These are phyloP conservation scores for Scheffersomyces ergatensis DNA, from an alignment of 805 yeast species.

Conservation along the genomic window DNA sequence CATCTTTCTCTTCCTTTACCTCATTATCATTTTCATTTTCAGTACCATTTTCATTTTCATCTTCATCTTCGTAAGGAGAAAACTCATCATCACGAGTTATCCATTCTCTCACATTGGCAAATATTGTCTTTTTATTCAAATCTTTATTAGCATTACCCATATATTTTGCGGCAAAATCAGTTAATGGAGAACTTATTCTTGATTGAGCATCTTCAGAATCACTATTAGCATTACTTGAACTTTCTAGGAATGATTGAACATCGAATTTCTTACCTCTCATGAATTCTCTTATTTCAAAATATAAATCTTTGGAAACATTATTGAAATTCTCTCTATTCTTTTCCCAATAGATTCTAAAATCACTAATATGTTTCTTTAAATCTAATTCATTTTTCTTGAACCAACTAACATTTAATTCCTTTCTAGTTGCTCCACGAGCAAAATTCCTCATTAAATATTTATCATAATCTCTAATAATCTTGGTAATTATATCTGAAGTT, in stretches of 20 bases:
- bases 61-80: conserved; percentile 20
- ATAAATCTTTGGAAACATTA: conserved; percentile 76
- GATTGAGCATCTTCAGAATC: conserved; percentile 22
- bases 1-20: conserved; percentile 14
- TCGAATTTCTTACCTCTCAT: conserved; percentile 47
- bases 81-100: conserved; percentile 34
- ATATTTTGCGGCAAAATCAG: conserved; percentile 63
- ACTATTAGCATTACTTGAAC: conserved; percentile 16
- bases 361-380: conserved; percentile 83
- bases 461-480: conserved; percentile 93
- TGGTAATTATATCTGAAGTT: conserved; percentile 93
- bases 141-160: conserved; percentile 53
- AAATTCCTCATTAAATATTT: conserved; percentile 95
- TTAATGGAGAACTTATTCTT: conserved; percentile 51
- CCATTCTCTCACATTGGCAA: conserved; percentile 44
- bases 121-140: conserved; percentile 29
- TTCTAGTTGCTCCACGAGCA: conserved; percentile 95
- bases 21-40: background rate
- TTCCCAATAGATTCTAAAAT: conserved; percentile 83
- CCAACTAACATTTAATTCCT: conserved; percentile 96
- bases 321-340: conserved; percentile 67
- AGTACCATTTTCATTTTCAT: conserved; percentile 3
- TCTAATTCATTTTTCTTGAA: conserved; percentile 95
- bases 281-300: conserved; percentile 80
- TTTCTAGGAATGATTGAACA: conserved; percentile 23